Evolutionary conservation across 768 basidiomycete species (phyloP).

Genomic region (Boletellus ananas): DNA sequence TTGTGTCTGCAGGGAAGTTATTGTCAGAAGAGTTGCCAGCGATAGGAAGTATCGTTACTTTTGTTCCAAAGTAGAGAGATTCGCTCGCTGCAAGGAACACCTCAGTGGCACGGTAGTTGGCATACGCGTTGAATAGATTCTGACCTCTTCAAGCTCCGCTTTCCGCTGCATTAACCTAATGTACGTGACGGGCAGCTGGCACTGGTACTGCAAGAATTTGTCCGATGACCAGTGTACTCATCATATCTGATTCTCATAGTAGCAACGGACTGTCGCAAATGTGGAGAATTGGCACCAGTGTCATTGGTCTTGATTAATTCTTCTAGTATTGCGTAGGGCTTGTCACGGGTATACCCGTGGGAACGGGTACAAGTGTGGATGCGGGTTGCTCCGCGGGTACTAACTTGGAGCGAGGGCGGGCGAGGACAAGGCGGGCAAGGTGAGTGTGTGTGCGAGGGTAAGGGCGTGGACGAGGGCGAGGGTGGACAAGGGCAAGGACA

Average conservation of each 20-base stretch:
- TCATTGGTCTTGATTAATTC: constrained; percentile 5
- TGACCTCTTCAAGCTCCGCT: neutral
- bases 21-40: no score
- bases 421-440: no score
- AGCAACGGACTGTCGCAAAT: neutral
- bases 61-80: constrained; percentile 1
- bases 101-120: constrained; percentile 3
- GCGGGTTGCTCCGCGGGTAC: no score
- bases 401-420: no score
- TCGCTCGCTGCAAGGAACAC: constrained; percentile 5
- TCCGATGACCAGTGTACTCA: neutral
- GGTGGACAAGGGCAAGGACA: no score
- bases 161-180: constrained; percentile 1
- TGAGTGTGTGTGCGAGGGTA: no score
- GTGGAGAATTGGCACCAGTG: neutral
- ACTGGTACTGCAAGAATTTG: no score
- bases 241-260: constrained; percentile 1
- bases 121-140: constrained; percentile 1
- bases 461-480: no score
- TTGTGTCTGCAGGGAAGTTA: neutral
- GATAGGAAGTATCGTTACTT: neutral
- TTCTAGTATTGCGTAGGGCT: constrained; percentile 9
- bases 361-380: no score
- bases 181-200: no score
- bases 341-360: no score